Base-by-base conservation (phyloP, 352 stramenopile species). In the Phytophthora nicotianae region DNA sequence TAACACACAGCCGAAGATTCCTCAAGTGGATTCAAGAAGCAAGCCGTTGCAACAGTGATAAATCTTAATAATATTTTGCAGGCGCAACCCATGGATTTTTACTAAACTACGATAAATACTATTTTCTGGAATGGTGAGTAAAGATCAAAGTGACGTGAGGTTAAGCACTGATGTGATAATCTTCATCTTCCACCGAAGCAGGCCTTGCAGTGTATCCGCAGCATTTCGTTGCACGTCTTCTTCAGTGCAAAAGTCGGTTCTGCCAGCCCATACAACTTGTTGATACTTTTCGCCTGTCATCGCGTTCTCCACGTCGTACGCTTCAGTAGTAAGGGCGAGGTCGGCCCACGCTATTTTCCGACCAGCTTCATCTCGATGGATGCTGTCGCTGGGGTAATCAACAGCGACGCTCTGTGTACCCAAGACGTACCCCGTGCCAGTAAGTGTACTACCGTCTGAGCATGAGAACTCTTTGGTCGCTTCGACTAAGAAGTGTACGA, bases 401-500 rank as follows among this genome's bases (percentile, higher is more conserved):
- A 53, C 51, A 10, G 65, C 57, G 17, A 79, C 45, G 38, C 67
- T 77, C 27, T 77, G 71, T 9, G 68, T 72, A 27, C 68, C 67
- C 17, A 79, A 57, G 0, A 79, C 50, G 56, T 72, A 79, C 2
- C 63, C 68, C 20, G 47, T 68, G 5, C 58, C 51, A 17, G 38
- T 68, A 7, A 62, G 19, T 9, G 16, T 20, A 9, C 16, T 32
- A 3, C 50, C 50, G 19, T 35, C 11, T 8, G 14, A n/a, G n/a
- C 21, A 11, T 24, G 41, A 5, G 21, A 52, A 54, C 14, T 46
- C 45, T 27, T 19, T 50, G 21, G 52, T 35, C 3, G 51, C 33
- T 45, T 77, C 70, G 19, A 77, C 75, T 19, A 74, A 64, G 40
- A 70, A 81, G 24, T 63, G 70, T 33, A 75, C 23, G 33, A 72